phyloP scores from a whole-genome alignment of 768 basidiomycete genomes.

The Naganishia vishniacii region DNA sequence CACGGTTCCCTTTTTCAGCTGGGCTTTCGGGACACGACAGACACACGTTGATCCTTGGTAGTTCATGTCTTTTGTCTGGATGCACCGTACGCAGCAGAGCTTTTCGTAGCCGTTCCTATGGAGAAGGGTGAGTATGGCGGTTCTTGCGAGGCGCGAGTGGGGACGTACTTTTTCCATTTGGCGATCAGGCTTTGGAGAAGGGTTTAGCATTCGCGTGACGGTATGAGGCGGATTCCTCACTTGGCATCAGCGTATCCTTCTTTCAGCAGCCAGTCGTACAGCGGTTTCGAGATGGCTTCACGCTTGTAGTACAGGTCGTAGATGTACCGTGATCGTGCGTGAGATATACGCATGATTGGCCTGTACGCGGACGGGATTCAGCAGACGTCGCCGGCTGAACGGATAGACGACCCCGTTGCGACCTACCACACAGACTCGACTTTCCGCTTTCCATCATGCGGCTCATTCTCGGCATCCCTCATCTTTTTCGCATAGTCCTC shows the following conservation, averaged over 20 bases:
- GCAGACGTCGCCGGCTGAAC: not conserved
- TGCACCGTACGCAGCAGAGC: conserved; percentile 91
- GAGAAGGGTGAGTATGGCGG: not conserved
- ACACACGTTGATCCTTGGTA: conserved; percentile 98
- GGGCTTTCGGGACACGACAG: conserved; percentile 91
- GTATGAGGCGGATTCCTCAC: conserved; percentile 52
- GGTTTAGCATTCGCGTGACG: not conserved
- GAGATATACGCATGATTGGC: conserved; percentile 98
- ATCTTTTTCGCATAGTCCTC: conserved; percentile 99
- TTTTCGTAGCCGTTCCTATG: conserved; percentile 77
- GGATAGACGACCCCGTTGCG: not conserved
- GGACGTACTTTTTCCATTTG: conserved; percentile 88
- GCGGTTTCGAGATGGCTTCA: conserved; percentile 79
- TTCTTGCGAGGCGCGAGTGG: too few species aligned
- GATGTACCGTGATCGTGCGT: conserved; percentile 91
- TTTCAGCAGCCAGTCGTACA: conserved; percentile 97
- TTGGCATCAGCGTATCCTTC: conserved; percentile 95
- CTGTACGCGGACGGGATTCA: conserved; percentile 44
- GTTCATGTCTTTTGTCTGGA: conserved; percentile 97
- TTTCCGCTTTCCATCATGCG: conserved; percentile 80
- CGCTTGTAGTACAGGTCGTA: conserved; percentile 99
- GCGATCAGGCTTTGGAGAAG: conserved; percentile 70
- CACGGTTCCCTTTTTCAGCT: conserved; percentile 78
- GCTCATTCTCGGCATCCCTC: conserved; percentile 96
- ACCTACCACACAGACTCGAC: conserved; percentile 48